Percentiles rank a stretch among this genome's conserved stretches.
Conservation (phyloP, 768 basidiomycete genomes). For the Rossbeevera mucosa region DNA sequence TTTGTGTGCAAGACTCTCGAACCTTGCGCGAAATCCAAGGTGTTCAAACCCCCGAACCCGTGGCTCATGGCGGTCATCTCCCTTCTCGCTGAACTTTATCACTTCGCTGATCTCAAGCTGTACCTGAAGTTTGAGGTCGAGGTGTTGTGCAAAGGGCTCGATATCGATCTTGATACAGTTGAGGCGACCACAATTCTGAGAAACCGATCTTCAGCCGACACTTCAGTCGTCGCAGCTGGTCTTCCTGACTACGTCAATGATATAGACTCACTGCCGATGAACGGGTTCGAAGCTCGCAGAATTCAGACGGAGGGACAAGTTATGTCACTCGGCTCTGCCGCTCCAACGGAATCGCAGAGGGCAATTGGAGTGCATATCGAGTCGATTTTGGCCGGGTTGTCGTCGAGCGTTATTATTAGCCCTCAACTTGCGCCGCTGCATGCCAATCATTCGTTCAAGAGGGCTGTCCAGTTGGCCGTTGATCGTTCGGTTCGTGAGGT, state of each 20-base stretch:
- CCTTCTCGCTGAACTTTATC: constrained; percentile 92
- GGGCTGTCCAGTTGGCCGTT: constrained; percentile 84
- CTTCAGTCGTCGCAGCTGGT: constrained; percentile 45
- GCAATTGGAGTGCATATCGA: constrained; percentile 77
- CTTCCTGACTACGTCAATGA: constrained; percentile 78
- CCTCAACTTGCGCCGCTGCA: constrained; percentile 71
- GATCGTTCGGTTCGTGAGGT: constrained; percentile 95
- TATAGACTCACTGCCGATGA: constrained; percentile 75
- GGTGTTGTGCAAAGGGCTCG: constrained; percentile 87
- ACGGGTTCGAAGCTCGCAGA: constrained; percentile 56
- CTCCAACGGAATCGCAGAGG: constrained; percentile 61
- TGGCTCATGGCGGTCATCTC: constrained; percentile 97
- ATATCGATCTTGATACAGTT: constrained; percentile 79
- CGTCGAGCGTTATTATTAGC: constrained; percentile 71
- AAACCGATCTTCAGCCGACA: constrained; percentile 63
- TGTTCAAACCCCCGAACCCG: constrained; percentile 95
- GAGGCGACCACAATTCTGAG: constrained; percentile 82
- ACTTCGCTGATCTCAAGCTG: constrained; percentile 91
- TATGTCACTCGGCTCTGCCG: constrained; percentile 54
- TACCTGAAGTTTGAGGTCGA: constrained; percentile 99
- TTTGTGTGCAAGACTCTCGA: constrained; percentile 98
- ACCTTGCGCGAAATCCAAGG: constrained; percentile 81
- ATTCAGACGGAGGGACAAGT: constrained; percentile 55
- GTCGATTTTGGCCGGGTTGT: constrained; percentile 65
- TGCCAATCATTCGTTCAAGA: constrained; percentile 80